Conservation (phyloP, 2,329 filamentous ascomycete species). For the Calycina herbarum region DNA sequence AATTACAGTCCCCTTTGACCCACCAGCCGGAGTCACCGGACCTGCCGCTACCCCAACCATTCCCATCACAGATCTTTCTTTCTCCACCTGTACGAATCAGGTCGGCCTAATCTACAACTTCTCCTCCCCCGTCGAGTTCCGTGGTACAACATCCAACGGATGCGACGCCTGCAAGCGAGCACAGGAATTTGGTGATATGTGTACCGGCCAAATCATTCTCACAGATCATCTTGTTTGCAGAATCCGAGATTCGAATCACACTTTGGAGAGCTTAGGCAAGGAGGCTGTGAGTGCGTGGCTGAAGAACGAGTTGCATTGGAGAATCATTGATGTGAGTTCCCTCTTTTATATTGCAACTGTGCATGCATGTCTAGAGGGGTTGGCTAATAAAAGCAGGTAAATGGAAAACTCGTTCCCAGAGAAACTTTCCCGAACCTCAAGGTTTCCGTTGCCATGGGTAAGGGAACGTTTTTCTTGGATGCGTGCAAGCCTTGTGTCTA, state of each 20-base stretch:
- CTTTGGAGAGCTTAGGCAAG: slow-evolving; percentile 14
- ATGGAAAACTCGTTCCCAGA: slow-evolving; percentile 15
- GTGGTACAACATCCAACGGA: slow-evolving; percentile 14
- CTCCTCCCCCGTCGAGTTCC: slow-evolving; percentile 20
- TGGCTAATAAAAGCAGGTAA: background rate
- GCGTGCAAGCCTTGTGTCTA: slow-evolving; percentile 17
- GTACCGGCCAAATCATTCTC: slow-evolving; percentile 20
- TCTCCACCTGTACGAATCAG: slow-evolving; percentile 16
- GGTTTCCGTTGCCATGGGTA: slow-evolving; percentile 19
- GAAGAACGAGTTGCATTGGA: slow-evolving; percentile 21
- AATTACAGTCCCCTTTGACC: background rate
- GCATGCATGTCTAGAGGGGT: too few species aligned
- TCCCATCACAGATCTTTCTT: slow-evolving; percentile 6
- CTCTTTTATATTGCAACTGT: background rate
- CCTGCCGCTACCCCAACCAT: background rate
- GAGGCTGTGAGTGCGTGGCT: slow-evolving; percentile 17
- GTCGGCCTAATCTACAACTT: slow-evolving; percentile 23
- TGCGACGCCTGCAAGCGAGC: slow-evolving; percentile 18
- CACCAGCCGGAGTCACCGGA: background rate
- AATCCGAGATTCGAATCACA: slow-evolving; percentile 15
- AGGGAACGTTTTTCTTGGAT: slow-evolving; percentile 19
- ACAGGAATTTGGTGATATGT: slow-evolving; percentile 12
- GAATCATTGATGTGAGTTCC: slow-evolving; percentile 20
- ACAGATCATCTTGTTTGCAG: slow-evolving; percentile 18
- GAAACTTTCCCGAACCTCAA: slow-evolving; percentile 19